Percentiles rank a stretch among this genome's conserved stretches.
These are phyloP conservation scores for Candida xiaguanensis DNA, from an alignment of 805 yeast species.

Conservation along the genomic window DNA sequence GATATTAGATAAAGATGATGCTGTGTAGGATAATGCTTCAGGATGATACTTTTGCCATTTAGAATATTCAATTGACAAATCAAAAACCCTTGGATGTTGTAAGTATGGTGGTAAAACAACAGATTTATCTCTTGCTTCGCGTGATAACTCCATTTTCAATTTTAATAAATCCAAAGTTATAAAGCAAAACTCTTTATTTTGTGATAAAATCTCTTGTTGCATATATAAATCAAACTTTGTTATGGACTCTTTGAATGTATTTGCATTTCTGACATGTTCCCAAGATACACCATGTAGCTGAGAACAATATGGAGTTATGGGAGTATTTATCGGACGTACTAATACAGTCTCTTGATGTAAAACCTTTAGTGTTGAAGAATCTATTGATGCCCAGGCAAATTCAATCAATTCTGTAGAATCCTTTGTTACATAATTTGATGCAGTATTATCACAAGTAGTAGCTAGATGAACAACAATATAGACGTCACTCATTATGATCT, in stretches of 20 bases:
- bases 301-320: slow-evolving; percentile 58
- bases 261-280: slow-evolving; percentile 58
- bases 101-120: slow-evolving; percentile 70
- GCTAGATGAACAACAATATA: slow-evolving; percentile 60
- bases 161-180: slow-evolving; percentile 68
- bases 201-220: slow-evolving; percentile 38
- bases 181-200: slow-evolving; percentile 54
- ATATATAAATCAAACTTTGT: slow-evolving; percentile 48
- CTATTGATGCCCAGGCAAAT: slow-evolving; percentile 63
- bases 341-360: slow-evolving; percentile 42
- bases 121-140: slow-evolving; percentile 77
- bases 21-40: slow-evolving; percentile 39
- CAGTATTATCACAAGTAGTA: slow-evolving; percentile 65
- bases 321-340: slow-evolving; percentile 62
- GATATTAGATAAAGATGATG: slow-evolving; percentile 35
- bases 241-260: slow-evolving; percentile 62
- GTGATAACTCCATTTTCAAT: slow-evolving; percentile 69
- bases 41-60: slow-evolving; percentile 67
- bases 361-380: slow-evolving; percentile 47
- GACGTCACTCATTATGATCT: slow-evolving; percentile 42
- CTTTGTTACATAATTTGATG: slow-evolving; percentile 48
- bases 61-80: slow-evolving; percentile 66
- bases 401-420: slow-evolving; percentile 69
- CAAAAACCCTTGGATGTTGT: slow-evolving; percentile 74
- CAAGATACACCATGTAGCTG: slow-evolving; percentile 51